Evolutionary conservation across 2,329 filamentous ascomycete species (phyloP), one percentile per base, ranked within the genome.

Genomic region (Lasiodiplodia theobromae): DNA sequence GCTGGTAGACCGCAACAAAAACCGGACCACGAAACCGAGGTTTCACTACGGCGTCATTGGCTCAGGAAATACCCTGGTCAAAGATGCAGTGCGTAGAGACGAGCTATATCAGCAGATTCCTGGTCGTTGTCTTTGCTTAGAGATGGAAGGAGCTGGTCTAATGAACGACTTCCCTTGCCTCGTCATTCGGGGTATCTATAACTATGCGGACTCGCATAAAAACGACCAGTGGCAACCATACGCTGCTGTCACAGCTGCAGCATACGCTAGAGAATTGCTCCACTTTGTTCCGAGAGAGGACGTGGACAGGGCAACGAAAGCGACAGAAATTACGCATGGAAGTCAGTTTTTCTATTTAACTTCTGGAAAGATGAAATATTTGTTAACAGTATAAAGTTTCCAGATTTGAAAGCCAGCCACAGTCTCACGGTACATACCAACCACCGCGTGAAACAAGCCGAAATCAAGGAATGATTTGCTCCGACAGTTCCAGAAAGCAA

Each of bases 191-290:
- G 74, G 75, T 1, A 74, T 76, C 16, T 74, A 71, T 58, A 69
- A 74, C 28, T 76, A 75, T 53, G 70, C 74, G 1, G 74, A 77
- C 56, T 73, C 71, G 0, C 72, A 76, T 31, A 75, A 74, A 34
- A 76, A 76, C 49, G 70, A 74, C 11, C 37, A 8, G 6, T 76
- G 74, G 75, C 70, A 74, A 37, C 40, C 69, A 11, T 69, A 75
- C 63, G 72, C 73, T 0, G 74, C 73, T 2, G 68, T 69, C 0
- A 67, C 71, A 1, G 70, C 73, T 0, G 74, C 73, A 1, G 72
- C 71, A 7, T 74, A 60, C 63, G 62, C 70, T 1, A 75, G 73
- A 53, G 73, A 75, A 37, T 21, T 71, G 3, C 54, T 70, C 4
- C 23, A 16, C 10, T 16, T 53, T 23, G 51, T 28, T 3, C 51